A percentile compares a stretch with the other conserved stretches of the same genome.
Evolutionary conservation across 2,329 filamentous ascomycete species (phyloP).

Genomic region (Hirsutella thompsonii): DNA sequence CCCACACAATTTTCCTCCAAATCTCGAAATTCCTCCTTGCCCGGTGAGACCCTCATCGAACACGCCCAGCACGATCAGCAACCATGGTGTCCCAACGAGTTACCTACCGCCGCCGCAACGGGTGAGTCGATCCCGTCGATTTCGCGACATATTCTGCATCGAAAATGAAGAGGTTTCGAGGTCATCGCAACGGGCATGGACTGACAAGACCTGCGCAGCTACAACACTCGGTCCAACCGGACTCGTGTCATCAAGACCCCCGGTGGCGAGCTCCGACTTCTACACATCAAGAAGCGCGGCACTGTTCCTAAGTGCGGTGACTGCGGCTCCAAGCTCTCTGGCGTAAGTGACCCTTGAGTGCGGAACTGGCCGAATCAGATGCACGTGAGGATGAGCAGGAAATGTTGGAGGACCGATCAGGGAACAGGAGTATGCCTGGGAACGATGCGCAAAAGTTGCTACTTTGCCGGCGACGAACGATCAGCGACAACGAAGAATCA

Average conservation of each 20-base stretch:
- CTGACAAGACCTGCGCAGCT: conserved; percentile 40
- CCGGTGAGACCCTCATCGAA: conserved; percentile 23
- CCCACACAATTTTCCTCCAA: conserved; percentile 31
- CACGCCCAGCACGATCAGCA: conserved; percentile 27
- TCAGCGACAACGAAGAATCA: background rate
- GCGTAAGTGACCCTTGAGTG: conserved; percentile 57
- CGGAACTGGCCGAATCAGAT: conserved; percentile 2
- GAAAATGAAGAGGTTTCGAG: background rate
- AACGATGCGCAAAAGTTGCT: no score
- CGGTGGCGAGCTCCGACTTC: conserved; percentile 86
- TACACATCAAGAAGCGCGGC: conserved; percentile 99
- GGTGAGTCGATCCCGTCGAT: conserved; percentile 40
- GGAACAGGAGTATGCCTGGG: no score
- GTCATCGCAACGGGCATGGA: conserved; percentile 3
- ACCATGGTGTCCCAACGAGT: conserved; percentile 48
- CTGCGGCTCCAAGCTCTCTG: conserved; percentile 93
- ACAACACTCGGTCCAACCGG: conserved; percentile 98
- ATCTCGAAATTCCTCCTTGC: conserved; percentile 26
- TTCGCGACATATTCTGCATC: background rate
- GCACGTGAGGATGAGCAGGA: background rate
- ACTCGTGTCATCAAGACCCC: conserved; percentile 93
- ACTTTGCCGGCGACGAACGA: no score
- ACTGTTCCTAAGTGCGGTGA: conserved; percentile 98
- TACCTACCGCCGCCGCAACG: conserved; percentile 66
- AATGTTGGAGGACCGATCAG: background rate